Conservation (phyloP, 495 filamentous ascomycete genomes). For the Terfezia claveryi region DNA sequence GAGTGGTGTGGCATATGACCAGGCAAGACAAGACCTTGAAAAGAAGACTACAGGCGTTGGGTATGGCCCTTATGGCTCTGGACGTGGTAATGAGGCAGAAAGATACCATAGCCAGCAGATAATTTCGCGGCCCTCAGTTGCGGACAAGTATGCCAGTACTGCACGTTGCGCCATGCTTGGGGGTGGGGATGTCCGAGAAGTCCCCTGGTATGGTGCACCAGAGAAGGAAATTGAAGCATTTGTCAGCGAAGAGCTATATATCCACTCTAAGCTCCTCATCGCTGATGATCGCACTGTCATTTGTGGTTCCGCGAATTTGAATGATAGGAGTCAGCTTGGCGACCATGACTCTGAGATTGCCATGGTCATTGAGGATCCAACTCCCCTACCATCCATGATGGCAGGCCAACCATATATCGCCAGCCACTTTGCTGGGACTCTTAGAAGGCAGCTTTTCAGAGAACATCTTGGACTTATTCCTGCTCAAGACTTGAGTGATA, state of each 20-base stretch:
- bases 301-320: slow-evolving; percentile 81
- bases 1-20: slow-evolving; percentile 52
- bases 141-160: slow-evolving; percentile 48
- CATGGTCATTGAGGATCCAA: slow-evolving; percentile 58
- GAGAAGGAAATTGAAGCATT: slow-evolving; percentile 67
- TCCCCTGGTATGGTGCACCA: slow-evolving; percentile 58
- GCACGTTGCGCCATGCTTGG: slow-evolving; percentile 67
- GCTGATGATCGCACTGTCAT: slow-evolving; percentile 79
- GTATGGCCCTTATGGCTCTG: not conserved
- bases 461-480: slow-evolving; percentile 77
- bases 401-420: slow-evolving; percentile 45
- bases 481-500: slow-evolving; percentile 39
- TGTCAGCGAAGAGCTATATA: slow-evolving; percentile 82
- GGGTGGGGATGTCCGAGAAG: slow-evolving; percentile 48
- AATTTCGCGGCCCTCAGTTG: not conserved
- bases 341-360: slow-evolving; percentile 59
- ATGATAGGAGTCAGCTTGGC: slow-evolving; percentile 83
- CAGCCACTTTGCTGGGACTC: slow-evolving; percentile 57
- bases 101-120: not conserved
- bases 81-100: not conserved
- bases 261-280: slow-evolving; percentile 84
- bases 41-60: slow-evolving; percentile 19
- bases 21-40: slow-evolving; percentile 21
- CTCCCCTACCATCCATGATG: slow-evolving; percentile 47
- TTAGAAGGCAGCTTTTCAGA: slow-evolving; percentile 68